A percentile compares a stretch with the other conserved stretches of the same genome.
phyloP scores from a whole-genome alignment of 305 asterid species.

The Fraxinus floribunda region DNA sequence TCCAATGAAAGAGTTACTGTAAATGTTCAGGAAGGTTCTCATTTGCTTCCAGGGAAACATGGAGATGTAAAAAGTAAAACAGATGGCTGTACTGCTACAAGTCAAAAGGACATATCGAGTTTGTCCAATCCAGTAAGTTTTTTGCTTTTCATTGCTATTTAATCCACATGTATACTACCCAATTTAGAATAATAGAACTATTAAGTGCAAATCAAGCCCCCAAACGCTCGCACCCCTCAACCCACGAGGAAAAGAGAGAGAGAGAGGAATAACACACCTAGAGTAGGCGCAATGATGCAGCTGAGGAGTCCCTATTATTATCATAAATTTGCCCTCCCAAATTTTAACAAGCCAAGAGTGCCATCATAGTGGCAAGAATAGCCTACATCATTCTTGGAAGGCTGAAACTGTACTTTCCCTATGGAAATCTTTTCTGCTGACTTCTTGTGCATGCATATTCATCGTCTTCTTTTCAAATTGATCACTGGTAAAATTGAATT shows the following conservation, averaged over 20 bases:
- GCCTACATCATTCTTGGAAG: not conserved
- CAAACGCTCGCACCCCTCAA: not conserved
- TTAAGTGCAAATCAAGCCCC: not conserved
- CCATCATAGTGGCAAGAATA: not conserved
- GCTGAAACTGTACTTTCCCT: not conserved
- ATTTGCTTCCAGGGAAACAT: conserved; percentile 20
- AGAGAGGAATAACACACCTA: not conserved
- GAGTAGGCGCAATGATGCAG: not conserved
- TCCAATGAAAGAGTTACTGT: conserved; percentile 13
- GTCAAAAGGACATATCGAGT: conserved; percentile 13
- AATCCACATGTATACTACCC: conserved; percentile 1
- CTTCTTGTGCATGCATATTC: not conserved
- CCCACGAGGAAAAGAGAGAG: not conserved
- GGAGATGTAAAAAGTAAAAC: conserved; percentile 27
- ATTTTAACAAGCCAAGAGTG: not conserved
- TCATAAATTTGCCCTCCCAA: not conserved
- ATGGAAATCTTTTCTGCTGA: conserved; percentile 13
- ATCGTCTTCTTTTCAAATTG: not conserved
- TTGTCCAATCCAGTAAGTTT: conserved; percentile 36
- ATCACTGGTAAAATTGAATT: not conserved
- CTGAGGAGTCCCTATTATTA: not conserved
- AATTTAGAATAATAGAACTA: not conserved
- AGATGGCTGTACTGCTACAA: conserved; percentile 11
- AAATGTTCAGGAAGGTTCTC: conserved; percentile 19
- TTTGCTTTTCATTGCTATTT: not conserved